Conservation (phyloP, 441 rosid genomes). For the Cnidoscolus chayamansa region DNA sequence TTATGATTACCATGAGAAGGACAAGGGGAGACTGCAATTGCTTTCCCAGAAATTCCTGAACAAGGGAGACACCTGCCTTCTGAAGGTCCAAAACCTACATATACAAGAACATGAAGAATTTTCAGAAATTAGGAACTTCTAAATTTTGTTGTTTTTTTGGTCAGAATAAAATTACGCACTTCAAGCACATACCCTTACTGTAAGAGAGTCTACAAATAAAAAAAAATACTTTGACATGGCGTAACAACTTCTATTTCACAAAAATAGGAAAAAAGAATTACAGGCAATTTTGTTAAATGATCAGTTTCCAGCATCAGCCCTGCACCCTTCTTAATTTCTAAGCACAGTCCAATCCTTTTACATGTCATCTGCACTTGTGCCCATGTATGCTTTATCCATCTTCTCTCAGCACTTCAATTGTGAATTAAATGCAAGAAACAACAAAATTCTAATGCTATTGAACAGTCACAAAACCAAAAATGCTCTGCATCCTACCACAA, state of each 20-base stretch:
- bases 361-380: background rate
- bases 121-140: no score
- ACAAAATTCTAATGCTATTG: background rate
- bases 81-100: constrained; percentile 49
- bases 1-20: constrained; percentile 28
- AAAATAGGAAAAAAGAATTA: background rate
- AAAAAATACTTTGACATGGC: background rate
- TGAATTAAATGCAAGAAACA: background rate
- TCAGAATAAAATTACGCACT: background rate
- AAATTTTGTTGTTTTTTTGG: background rate
- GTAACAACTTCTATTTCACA: background rate
- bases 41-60: constrained; percentile 47
- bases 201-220: constrained; percentile 2
- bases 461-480: background rate
- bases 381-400: background rate
- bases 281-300: no score
- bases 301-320: no score
- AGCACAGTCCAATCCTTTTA: no score
- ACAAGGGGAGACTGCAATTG: constrained; percentile 35
- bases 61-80: constrained; percentile 39
- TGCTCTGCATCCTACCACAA: background rate
- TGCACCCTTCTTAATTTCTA: no score
- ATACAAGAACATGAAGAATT: background rate
- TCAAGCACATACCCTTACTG: background rate
- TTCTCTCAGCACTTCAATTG: background rate